Base-by-base conservation (phyloP, 2,329 filamentous ascomycete species). In the Penicillium sp. region DNA sequence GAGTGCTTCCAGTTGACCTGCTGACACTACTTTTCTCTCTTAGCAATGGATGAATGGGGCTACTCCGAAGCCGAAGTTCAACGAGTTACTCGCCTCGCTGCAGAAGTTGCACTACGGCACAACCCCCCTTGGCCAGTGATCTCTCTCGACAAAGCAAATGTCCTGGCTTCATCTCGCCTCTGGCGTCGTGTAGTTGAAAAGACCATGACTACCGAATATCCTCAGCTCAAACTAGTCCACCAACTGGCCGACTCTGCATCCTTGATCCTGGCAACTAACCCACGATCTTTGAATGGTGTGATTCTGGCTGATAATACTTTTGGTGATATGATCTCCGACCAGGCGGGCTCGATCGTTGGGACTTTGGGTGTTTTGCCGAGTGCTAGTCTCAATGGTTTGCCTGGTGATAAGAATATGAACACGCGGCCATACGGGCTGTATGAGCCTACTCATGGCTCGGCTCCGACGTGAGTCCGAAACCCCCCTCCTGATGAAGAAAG, bases 201-300 rank as follows among this genome's bases (percentile, higher is more conserved):
- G 78, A 86, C 92, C 52, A 93, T 96, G 82, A 84, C 82, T 68
- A 85, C 86, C 56, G 93, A 97, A 82, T 97, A 94, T 78, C 91
- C 93, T 2, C 86, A 93, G 73, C 80, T 97, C 49, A 87, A 89
- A 80, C 78, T 94, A 22, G 84, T 87, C 61, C 93, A 96, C 74
- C 93, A 97, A 78, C 85, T 97, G 45, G 96, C 96, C 70, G 93
- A 97, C 79, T 91, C 87, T 55, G 93, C 93, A 16, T 93, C 93
- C 66, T 92, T 97, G 90, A 82, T 97, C 68, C 90, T 97, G 87
- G 87, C 96, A 71, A 96, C 94, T 84, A 95, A 92, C 79, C 93
- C 93, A 7, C 83, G 87, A 14, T 85, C 84, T 1, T 82, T 97
- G 57, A 97, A 97, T 74, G 93, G 93, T 51, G 85, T 97, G 26